Evolutionary conservation across 2,329 filamentous ascomycete species (phyloP), one percentile per base, ranked within the genome.

Genomic region (Cladophialophora bantiana): DNA sequence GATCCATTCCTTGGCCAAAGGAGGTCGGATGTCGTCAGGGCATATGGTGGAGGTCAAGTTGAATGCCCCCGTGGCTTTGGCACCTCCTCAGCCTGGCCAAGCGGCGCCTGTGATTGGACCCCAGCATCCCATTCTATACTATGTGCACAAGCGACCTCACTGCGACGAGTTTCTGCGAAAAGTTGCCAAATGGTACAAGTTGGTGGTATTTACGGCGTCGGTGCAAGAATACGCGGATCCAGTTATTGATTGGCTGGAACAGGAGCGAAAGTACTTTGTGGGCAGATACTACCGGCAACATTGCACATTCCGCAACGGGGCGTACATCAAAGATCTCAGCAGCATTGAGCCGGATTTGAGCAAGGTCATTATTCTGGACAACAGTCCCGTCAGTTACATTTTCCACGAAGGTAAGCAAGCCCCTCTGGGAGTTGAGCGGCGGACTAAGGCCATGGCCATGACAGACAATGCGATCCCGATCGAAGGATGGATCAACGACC

Each of bases 31-130:
- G 90, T 94, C 92, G 74, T 94, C 92, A 20, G 95, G 95, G 18
- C 95, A 99, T 80, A 99, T 99, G 95, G 94, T 99, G 60, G 95
- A 99, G 81, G 95, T 99, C 70, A 93, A 93, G 74, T 85, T 97
- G 68, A 92, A 91, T 77, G 89, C 89, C 65, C 88, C 68, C 81
- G 86, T 92, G 53, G 89, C 88, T 62, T 86, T 87, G 56, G 74
- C 80, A 35, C 75, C 79, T 50, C 79, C 80, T 34, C 77, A 80
- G 70, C 75, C 75, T 10, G 69, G 69, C 3, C 70, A 71, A 45
- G 65, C 65, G 3, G 45, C 61, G 7, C 73, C 77, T 5, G 85
- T 84, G 26, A 81, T 92, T 32, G 92, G 91, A 7, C 92, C 93
- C 48, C 94, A 97, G 75, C 94, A 99, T 76, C 95, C 95, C 0